phyloP scores from a whole-genome alignment of 2,329 filamentous ascomycete species.

The Colletotrichum endophyticum region DNA sequence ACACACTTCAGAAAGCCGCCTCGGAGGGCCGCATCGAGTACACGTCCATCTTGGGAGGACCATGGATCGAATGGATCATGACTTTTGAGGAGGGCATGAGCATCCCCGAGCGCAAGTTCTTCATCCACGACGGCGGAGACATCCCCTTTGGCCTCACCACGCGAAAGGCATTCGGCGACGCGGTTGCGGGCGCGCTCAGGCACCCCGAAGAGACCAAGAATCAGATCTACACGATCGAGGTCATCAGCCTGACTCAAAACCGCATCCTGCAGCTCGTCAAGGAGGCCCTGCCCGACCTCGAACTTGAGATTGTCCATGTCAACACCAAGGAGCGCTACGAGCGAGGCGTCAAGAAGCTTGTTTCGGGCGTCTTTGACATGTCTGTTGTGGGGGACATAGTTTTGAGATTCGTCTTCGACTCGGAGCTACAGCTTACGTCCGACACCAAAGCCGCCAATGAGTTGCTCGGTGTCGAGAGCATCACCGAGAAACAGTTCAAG shows the following conservation, averaged over 20 bases:
- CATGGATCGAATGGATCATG: conserved; percentile 36
- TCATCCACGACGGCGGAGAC: conserved; percentile 55
- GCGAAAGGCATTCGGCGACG: conserved; percentile 46
- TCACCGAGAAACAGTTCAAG: not conserved
- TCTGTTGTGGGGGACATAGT: not conserved
- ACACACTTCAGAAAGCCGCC: not conserved
- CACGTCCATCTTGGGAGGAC: conserved; percentile 45
- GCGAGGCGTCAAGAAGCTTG: not conserved
- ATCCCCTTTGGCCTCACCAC: conserved; percentile 50
- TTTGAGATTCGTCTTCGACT: not conserved
- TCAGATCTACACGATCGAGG: conserved; percentile 55
- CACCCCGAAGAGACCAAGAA: conserved; percentile 54
- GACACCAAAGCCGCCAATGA: not conserved
- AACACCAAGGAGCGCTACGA: conserved; percentile 1
- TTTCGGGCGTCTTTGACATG: not conserved
- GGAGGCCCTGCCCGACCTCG: conserved; percentile 15
- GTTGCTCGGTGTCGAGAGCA: not conserved
- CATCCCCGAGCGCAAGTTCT: conserved; percentile 29
- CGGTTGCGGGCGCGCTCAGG: conserved; percentile 51
- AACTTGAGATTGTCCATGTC: not conserved
- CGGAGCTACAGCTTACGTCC: not conserved
- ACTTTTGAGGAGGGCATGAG: not conserved
- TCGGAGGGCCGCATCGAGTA: conserved; percentile 24
- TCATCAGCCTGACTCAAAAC: conserved; percentile 53
- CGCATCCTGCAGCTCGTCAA: conserved; percentile 44